phyloP scores from a whole-genome alignment of 2,329 filamentous ascomycete species.

The Ciborinia camelliae region DNA sequence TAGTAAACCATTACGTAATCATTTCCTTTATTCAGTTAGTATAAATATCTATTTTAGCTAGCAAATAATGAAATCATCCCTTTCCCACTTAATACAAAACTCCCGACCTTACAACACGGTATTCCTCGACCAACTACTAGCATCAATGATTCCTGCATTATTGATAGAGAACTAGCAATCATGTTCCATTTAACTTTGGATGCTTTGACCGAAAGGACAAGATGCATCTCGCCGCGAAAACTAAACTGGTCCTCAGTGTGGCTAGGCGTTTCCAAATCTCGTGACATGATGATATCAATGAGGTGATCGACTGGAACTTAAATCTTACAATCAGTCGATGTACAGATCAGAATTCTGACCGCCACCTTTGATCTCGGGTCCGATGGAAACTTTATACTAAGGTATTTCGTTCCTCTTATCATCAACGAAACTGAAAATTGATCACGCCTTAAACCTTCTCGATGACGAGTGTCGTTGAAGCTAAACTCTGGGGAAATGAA shows the following conservation, averaged over 20 bases:
- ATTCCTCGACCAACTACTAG: too few species aligned
- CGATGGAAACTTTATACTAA: slow-evolving; percentile 3
- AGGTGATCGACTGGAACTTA: slow-evolving; percentile 4
- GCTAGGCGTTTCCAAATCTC: neutral
- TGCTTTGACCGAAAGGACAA: too few species aligned
- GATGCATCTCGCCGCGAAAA: neutral
- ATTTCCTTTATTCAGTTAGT: too few species aligned
- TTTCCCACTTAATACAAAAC: too few species aligned
- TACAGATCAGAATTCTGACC: slow-evolving; percentile 6
- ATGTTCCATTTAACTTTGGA: neutral
- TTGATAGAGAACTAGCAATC: too few species aligned
- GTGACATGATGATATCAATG: slow-evolving; percentile 18
- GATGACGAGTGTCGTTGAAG: slow-evolving; percentile 8
- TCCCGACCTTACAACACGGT: too few species aligned
- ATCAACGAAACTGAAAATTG: neutral
- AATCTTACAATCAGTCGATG: too few species aligned
- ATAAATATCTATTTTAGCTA: too few species aligned
- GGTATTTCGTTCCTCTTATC: neutral
- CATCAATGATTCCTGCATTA: too few species aligned
- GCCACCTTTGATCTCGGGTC: neutral
- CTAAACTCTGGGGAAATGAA: neutral
- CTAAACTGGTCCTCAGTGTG: neutral
- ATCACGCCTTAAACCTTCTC: slow-evolving; percentile 12
- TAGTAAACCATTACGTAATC: too few species aligned
- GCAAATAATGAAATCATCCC: too few species aligned